Evolutionary conservation across 192 early-diverging fungal genomes (phyloP).

Genomic region (Phlyctochytrium arcticum): DNA sequence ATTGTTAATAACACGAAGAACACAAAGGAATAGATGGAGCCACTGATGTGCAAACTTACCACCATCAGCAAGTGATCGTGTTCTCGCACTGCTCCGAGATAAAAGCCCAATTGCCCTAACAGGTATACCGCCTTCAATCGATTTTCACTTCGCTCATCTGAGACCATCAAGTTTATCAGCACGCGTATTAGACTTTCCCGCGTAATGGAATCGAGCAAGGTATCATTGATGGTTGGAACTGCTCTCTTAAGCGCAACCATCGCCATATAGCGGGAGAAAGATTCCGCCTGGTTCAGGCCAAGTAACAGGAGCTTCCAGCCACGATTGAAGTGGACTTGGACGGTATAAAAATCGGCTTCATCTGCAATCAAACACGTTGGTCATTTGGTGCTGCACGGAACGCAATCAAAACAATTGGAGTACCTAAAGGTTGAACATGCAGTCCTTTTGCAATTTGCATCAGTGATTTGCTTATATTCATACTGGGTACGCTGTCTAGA

Average conservation of each 20-base stretch:
- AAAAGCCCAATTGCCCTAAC: conserved; percentile 41
- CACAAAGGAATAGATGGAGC: too few species aligned
- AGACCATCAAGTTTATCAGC: conserved; percentile 43
- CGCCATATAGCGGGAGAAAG: conserved; percentile 46
- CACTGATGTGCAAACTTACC: conserved; percentile 29
- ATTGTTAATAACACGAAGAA: too few species aligned
- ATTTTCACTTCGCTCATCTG: conserved; percentile 50
- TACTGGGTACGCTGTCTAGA: conserved; percentile 44
- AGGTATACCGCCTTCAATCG: conserved; percentile 49
- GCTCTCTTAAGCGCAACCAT: conserved; percentile 45
- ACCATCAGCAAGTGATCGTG: conserved; percentile 38
- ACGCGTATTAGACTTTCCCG: conserved; percentile 38
- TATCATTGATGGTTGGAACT: conserved; percentile 48
- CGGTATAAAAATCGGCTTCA: conserved; percentile 47
- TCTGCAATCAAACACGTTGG: conserved; percentile 19
- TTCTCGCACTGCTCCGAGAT: conserved; percentile 42
- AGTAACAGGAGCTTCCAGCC: conserved; percentile 54
- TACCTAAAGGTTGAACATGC: conserved; percentile 33
- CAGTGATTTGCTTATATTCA: conserved; percentile 35
- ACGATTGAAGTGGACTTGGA: conserved; percentile 52
- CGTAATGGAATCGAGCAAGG: conserved; percentile 46
- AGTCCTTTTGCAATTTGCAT: conserved; percentile 44
- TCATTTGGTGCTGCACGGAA: neutral
- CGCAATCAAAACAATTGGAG: neutral
- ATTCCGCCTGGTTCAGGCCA: conserved; percentile 50